Evolutionary conservation across 2,329 filamentous ascomycete genomes (phyloP), one percentile per base, ranked within the genome.

Genomic region (Epichloe sp.): DNA sequence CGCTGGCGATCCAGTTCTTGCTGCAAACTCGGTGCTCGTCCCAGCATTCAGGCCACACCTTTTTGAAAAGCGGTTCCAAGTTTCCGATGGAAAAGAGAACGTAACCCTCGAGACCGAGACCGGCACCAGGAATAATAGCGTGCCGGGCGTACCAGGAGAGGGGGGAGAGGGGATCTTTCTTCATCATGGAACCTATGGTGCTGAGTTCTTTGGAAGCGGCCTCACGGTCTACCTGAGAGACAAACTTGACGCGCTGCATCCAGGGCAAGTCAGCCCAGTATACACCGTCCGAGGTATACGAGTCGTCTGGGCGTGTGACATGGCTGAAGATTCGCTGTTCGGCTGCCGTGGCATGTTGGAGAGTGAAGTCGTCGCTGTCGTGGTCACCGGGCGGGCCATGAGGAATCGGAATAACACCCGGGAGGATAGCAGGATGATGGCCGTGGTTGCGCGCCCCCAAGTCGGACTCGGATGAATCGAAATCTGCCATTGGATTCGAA

Each of bases 41-140:
- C 91, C 91, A 97, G 73, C 91, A 97, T 3, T 71, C 59, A 1
- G 82, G 79, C 77, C 91, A 97, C 5, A 82, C 80, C 36, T 79
- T 76, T 54, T 80, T 69, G 63, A 95, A 91, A 11, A 97, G 76
- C 4, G 90, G 86, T 63, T 86, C 82, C 57, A 97, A 74, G 68
- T 95, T 96, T 53, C 91, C 91, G 59, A 97, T 96, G 56, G 90
- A 96, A 76, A 97, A 97, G 19, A 97, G 79, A 42, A 96, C 90
- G 64, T 96, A 97, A 60, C 88, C 91, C 76, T 97, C 91, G 31
- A 97, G 79, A 64, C 89, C 85, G 48, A 97, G 80, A 65, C 91
- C 91, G 57, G 89, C 89, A 69, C 91, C 91, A 47, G 91, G 91
- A 53, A 97, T 81, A 50, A 96, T 85, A 69, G 90, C 91, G 65